These are phyloP conservation scores for Coemansia sp. DNA, from an alignment of 192 early-diverging fungal genomes.

Conservation along the genomic window DNA sequence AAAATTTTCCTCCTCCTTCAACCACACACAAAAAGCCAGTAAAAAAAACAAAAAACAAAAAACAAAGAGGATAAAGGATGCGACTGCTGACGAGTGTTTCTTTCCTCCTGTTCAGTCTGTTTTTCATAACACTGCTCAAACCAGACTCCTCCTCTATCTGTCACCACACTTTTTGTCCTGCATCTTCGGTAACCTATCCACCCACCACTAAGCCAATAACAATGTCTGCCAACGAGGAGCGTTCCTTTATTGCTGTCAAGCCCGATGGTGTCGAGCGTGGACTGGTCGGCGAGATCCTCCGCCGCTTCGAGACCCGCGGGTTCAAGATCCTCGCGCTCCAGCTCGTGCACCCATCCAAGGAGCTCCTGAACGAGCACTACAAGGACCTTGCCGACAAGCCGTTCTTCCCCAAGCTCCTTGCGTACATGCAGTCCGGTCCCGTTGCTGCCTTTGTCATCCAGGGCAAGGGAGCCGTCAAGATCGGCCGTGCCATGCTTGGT, in stretches of 20 bases:
- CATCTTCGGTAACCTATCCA: background rate
- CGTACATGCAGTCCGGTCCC: conserved; percentile 89
- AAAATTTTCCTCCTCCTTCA: background rate
- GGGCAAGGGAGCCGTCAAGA: conserved; percentile 89
- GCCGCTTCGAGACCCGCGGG: conserved; percentile 88
- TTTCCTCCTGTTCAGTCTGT: conserved; percentile 22
- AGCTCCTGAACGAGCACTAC: conserved; percentile 81
- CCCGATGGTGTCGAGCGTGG: conserved; percentile 71
- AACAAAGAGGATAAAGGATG: conserved; percentile 15
- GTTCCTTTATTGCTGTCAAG: conserved; percentile 55
- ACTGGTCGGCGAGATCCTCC: conserved; percentile 90
- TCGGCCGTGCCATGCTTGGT: conserved; percentile 83
- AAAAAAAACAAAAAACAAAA: conserved; percentile 14
- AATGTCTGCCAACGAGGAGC: conserved; percentile 55
- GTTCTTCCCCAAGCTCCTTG: conserved; percentile 86
- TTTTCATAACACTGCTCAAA: conserved; percentile 11
- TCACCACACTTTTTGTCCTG: conserved; percentile 6
- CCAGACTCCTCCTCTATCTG: conserved; percentile 5
- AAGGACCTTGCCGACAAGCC: conserved; percentile 76
- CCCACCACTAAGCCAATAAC: conserved; percentile 10
- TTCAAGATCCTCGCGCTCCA: conserved; percentile 88
- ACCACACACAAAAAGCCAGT: background rate
- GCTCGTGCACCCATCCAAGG: conserved; percentile 68
- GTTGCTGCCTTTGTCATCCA: conserved; percentile 94
- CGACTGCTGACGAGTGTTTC: conserved; percentile 15